Evolutionary conservation across 768 basidiomycete species (phyloP).

Genomic region (Coprinopsis strossmayeri): DNA sequence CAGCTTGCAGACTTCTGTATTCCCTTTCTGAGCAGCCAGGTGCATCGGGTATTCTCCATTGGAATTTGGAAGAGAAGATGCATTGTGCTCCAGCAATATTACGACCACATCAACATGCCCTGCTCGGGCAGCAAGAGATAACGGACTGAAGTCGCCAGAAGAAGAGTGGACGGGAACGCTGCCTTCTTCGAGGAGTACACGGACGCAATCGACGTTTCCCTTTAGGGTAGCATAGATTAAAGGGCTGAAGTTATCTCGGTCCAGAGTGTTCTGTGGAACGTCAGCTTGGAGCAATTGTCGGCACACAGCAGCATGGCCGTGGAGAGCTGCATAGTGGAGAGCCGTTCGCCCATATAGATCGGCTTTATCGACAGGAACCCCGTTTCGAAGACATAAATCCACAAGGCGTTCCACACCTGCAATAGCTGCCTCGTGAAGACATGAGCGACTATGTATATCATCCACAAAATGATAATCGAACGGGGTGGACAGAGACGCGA

Average conservation of each 20-base stretch:
- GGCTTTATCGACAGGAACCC: conserved; percentile 61
- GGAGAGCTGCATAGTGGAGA: conserved; percentile 94
- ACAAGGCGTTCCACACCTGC: conserved; percentile 76
- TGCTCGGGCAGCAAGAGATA: conserved; percentile 86
- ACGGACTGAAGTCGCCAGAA: conserved; percentile 70
- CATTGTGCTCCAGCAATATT: conserved; percentile 72
- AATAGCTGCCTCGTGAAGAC: conserved; percentile 89
- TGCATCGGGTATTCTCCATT: conserved; percentile 98
- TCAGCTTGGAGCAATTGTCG: conserved; percentile 64
- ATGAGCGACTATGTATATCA: conserved; percentile 94
- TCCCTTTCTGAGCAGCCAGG: conserved; percentile 90
- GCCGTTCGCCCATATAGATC: conserved; percentile 93
- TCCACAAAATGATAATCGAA: conserved; percentile 93
- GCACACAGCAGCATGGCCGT: conserved; percentile 76
- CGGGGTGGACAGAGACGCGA: conserved; percentile 55
- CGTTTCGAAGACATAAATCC: conserved; percentile 68
- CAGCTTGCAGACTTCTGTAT: conserved; percentile 73
- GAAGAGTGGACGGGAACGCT: conserved; percentile 57
- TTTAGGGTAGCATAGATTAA: conserved; percentile 88
- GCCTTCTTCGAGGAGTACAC: conserved; percentile 72
- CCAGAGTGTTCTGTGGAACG: conserved; percentile 61
- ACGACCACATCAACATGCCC: conserved; percentile 82
- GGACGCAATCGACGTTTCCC: conserved; percentile 78
- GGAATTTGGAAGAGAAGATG: conserved; percentile 74
- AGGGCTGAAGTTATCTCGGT: conserved; percentile 94